Conservation (phyloP, 1,284 basidiomycete species). For the Leccinum laetum region DNA sequence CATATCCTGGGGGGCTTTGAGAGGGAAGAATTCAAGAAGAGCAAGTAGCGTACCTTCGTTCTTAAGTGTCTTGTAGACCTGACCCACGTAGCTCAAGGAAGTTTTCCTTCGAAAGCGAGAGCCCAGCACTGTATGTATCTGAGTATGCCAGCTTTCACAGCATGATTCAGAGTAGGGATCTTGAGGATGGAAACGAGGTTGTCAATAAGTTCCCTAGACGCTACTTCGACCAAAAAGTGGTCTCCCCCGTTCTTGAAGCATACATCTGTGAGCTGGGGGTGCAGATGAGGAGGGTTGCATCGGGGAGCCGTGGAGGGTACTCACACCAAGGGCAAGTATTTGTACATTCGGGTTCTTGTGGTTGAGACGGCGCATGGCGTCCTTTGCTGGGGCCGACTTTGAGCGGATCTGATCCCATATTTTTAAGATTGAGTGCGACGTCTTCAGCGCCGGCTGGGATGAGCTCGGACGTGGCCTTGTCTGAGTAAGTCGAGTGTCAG, state of each 20-base stretch:
- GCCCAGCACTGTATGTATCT: conserved; percentile 92
- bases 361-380: conserved; percentile 61
- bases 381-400: no score
- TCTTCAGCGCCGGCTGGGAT: no score
- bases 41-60: conserved; percentile 56
- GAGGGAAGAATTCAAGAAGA: conserved; percentile 2
- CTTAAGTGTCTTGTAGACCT: conserved; percentile 79
- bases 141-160: conserved; percentile 85
- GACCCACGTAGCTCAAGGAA: conserved; percentile 21
- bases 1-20: conserved; percentile 53
- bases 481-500: no score
- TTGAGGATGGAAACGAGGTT: conserved; percentile 85
- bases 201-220: conserved; percentile 92
- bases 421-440: no score
- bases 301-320: conserved; percentile 29
- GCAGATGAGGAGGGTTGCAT: conserved; percentile 13
- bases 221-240: conserved; percentile 82
- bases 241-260: conserved; percentile 99
- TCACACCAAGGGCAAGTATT: conserved; percentile 80
- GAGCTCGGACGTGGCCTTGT: no score
- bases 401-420: no score
- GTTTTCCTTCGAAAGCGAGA: conserved; percentile 83
- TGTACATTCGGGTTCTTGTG: conserved; percentile 98
- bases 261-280: conserved; percentile 78
- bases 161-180: conserved; percentile 70